Conservation (phyloP, 768 basidiomycete species). For the Mycena chlorophos region DNA sequence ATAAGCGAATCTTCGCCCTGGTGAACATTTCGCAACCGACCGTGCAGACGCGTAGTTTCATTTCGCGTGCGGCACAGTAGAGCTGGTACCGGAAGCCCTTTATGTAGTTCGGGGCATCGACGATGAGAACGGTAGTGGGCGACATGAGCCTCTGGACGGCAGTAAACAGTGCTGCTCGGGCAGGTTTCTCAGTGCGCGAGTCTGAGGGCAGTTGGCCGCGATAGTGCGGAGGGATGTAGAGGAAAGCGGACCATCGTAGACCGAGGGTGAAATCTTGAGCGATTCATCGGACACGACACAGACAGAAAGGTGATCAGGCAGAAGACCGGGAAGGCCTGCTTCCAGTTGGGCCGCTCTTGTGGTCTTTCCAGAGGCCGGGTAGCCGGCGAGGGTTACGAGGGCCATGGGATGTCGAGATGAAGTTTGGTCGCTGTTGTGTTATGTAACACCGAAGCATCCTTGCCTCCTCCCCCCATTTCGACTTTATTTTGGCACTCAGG, state of each 20-base stretch:
- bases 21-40: conserved; percentile 44
- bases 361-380: conserved; percentile 86
- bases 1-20: neutral
- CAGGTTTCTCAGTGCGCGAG: conserved; percentile 82
- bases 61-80: conserved; percentile 92
- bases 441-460: conserved; percentile 2
- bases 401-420: conserved; percentile 61
- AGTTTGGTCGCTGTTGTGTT: too few species aligned
- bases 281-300: conserved; percentile 72
- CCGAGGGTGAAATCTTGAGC: conserved; percentile 61
- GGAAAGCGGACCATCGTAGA: conserved; percentile 69
- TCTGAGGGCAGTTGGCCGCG: conserved; percentile 43
- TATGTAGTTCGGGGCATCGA: conserved; percentile 95
- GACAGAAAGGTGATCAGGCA: conserved; percentile 49
- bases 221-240: neutral
- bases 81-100: conserved; percentile 98
- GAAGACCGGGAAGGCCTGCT: conserved; percentile 51
- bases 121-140: conserved; percentile 75
- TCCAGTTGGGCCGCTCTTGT: conserved; percentile 67
- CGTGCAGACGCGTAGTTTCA: conserved; percentile 82
- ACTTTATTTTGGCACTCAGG: conserved; percentile 29
- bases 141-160: conserved; percentile 76
- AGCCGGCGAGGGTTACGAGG: conserved; percentile 87
- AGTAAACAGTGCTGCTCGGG: conserved; percentile 80
- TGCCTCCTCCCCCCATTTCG: conserved; percentile 19